Base-by-base conservation (phyloP, 495 filamentous ascomycete species). In the Usnea hakonensis region DNA sequence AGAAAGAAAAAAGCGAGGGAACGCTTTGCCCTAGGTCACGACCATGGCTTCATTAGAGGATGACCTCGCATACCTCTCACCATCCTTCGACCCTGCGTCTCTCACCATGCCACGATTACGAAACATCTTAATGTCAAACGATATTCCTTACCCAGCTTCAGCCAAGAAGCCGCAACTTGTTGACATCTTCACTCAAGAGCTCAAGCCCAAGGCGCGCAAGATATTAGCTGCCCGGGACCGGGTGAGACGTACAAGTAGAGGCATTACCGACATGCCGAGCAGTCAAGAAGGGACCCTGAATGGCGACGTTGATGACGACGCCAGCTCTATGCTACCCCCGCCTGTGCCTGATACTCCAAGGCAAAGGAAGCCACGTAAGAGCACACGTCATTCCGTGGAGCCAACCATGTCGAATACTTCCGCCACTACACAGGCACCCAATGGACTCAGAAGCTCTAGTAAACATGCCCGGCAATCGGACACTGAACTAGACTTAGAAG, bases 141-240 rank as follows among this genome's bases (percentile, higher is more conserved):
- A 90, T 71, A 78, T 97, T 62, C 68, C 84, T 16, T 97, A 96
- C 74, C 86, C 91, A 1, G 83, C 90, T 10, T 83, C 91, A 55
- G 85, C 88, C 38, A 97, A 97, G 74, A 98, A 98, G 76, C 74
- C 84, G 1, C 86, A 96, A 65, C 85, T 98, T 44, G 76, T 98
- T 59, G 83, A 87, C 5, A 78, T 97, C 33, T 90, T 98, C 71
- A 86, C 88, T 67, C 79, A 89, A 44, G 79, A 93, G 61, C 81
- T 98, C 41, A 74, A 88, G 10, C 90, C 94, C 2, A 83, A 90
- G 67, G 85, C 90, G 8, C 82, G 80, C 64, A 89, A 86, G 69
- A 81, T 96, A 17, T 75, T 95, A 33, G 80, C 81, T n/a, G 83
- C 85, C 28, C 84, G 87, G 63, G 84, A 88, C 36, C 80, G 85